Evolutionary conservation across 345 rosid genomes (phyloP), one percentile per base, ranked within the genome.

Genomic region (Moricandia arvensis): DNA sequence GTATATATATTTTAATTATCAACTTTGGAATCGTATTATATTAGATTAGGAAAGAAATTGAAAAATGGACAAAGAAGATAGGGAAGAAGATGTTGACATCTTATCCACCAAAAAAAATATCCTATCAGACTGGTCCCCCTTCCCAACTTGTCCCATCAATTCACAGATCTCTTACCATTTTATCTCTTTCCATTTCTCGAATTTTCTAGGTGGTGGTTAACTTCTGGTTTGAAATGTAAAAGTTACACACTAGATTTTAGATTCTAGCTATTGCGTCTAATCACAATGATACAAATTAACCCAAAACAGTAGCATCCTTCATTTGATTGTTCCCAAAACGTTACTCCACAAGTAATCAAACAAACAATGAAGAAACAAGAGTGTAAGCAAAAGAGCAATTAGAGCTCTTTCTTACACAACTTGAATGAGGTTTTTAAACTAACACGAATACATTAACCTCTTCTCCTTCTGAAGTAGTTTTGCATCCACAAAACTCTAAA

Each of bases 11-110:
- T n/a, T n/a, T n/a, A n/a, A n/a, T n/a, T n/a, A n/a, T n/a, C n/a
- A n/a, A 30, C 24, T 59, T 30, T 0, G 29, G 0, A 38, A 59
- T 59, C 21, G 35, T 13, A 29, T 3, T 27, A 9, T 59, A 26
- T 45, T 51, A 7, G 1, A 16, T 2, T 51, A 51, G 10, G 59
- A 3, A 51, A 53, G 27, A 53, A 53, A 53, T 6, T 18, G 59
- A 8, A 53, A 55, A 86, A 82, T 76, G 79, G 75, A 73, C 86
- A 73, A 49, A 81, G 81, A 86, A 82, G 83, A 80, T 75, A 82
- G 74, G 78, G 76, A 59, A 70, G 91, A 86, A 70, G 91, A 86
- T 79, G 85, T 71, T 72, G 90, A 90, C 79, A 83, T 90, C 81
- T 76, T 82, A 84, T 85, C 86, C 77, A 41, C 83, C 86, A 45